Percentiles rank a stretch among this genome's conserved stretches.
These are phyloP conservation scores for Lactifluus subvellereus DNA, from an alignment of 768 basidiomycete species.

Conservation along the genomic window DNA sequence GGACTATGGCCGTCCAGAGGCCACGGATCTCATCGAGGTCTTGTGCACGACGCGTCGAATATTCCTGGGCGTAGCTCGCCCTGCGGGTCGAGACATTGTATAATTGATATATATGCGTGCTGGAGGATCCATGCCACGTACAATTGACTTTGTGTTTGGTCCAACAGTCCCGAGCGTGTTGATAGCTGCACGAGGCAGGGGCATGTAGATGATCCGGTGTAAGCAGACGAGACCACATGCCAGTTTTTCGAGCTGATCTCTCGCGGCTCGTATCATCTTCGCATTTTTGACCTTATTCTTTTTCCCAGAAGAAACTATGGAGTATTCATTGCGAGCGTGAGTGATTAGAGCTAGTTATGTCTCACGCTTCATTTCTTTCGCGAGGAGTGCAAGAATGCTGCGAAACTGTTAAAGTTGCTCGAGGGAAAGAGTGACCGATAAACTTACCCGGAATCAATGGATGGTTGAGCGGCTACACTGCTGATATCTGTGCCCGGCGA, in stretches of 20 bases:
- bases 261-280: conserved; percentile 8
- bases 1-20: not conserved
- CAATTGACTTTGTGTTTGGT: conserved; percentile 7
- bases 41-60: conserved; percentile 1
- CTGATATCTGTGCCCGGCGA: not conserved
- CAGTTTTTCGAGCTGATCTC: conserved; percentile 15
- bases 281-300: conserved; percentile 1
- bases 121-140: conserved; percentile 1
- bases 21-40: conserved; percentile 15
- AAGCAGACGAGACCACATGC: not conserved
- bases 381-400: conserved; percentile 8
- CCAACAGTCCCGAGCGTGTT: not conserved
- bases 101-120: conserved; percentile 7
- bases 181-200: conserved; percentile 1
- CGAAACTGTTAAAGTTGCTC: not conserved
- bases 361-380: conserved; percentile 13
- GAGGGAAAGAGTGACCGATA: not conserved
- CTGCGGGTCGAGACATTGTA: not conserved
- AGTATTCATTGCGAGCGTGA: not conserved
- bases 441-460: conserved; percentile 3
- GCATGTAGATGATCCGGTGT: not conserved
- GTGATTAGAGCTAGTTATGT: not conserved
- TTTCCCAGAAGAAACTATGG: conserved; percentile 4
- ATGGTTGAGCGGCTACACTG: not conserved
- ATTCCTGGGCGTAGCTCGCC: not conserved